phyloP scores from a whole-genome alignment of 2,329 filamentous ascomycete species.

The Alternaria alternata region DNA sequence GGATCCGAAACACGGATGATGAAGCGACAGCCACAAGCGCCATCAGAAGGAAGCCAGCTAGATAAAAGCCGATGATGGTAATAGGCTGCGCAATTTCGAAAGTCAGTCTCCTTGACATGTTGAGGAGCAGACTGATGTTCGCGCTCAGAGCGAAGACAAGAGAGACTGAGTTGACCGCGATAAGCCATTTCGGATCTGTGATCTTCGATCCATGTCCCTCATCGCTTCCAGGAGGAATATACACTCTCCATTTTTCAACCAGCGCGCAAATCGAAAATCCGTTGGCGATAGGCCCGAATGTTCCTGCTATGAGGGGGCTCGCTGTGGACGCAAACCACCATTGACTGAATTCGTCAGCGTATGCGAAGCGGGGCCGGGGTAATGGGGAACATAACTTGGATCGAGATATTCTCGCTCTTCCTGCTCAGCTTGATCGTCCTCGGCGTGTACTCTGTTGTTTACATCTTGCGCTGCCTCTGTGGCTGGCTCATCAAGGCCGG shows the following conservation, averaged over 20 bases:
- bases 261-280: slow-evolving; percentile 65
- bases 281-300: slow-evolving; percentile 64
- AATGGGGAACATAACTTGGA: slow-evolving; percentile 47
- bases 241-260: slow-evolving; percentile 64
- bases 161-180: slow-evolving; percentile 65
- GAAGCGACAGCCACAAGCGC: slow-evolving; percentile 60
- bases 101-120: slow-evolving; percentile 65
- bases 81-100: slow-evolving; percentile 67
- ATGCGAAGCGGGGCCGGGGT: neutral
- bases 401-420: slow-evolving; percentile 55
- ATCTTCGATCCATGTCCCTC: slow-evolving; percentile 58
- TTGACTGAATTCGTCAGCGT: slow-evolving; percentile 46
- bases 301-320: slow-evolving; percentile 64
- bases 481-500: slow-evolving; percentile 61
- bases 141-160: slow-evolving; percentile 62
- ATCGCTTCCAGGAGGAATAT: slow-evolving; percentile 56
- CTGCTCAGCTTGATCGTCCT: slow-evolving; percentile 47
- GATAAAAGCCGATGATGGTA: slow-evolving; percentile 67
- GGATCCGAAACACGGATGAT: slow-evolving; percentile 54
- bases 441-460: slow-evolving; percentile 47
- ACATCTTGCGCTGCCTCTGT: slow-evolving; percentile 57
- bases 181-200: slow-evolving; percentile 63
- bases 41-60: slow-evolving; percentile 63
- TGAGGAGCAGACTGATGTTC: slow-evolving; percentile 64
- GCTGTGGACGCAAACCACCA: slow-evolving; percentile 71